phyloP scores from a whole-genome alignment of 179 eudicot species.

The Camellia oleifera region DNA sequence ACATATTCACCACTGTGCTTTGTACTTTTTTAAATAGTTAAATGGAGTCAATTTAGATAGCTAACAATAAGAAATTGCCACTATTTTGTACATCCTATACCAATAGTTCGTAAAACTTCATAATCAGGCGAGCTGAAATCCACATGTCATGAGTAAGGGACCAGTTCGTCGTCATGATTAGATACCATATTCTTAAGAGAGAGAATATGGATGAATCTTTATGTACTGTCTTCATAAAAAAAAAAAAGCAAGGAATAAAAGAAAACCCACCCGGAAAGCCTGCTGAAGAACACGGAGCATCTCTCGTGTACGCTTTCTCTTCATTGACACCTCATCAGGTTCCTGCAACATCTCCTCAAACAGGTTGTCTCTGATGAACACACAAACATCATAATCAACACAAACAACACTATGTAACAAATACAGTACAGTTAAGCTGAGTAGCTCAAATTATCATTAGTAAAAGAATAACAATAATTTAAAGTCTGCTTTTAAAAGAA shows the following conservation, averaged over 20 bases:
- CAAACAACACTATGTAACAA: background rate
- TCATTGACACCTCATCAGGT: constrained; percentile 71
- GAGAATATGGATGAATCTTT: background rate
- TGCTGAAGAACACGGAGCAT: constrained; percentile 69
- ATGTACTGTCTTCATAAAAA: background rate
- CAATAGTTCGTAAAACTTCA: too few species aligned
- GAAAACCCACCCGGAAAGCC: constrained; percentile 69
- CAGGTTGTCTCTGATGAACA: constrained; percentile 61
- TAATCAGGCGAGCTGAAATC: too few species aligned
- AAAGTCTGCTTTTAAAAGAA: too few species aligned
- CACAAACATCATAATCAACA: constrained; percentile 1
- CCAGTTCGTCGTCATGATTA: background rate
- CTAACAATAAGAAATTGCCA: too few species aligned
- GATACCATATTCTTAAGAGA: background rate
- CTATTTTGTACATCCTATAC: too few species aligned
- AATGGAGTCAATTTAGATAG: too few species aligned
- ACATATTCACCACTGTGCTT: too few species aligned
- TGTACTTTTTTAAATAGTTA: too few species aligned
- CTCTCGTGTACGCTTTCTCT: constrained; percentile 73
- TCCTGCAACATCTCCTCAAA: constrained; percentile 92
- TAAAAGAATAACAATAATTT: background rate
- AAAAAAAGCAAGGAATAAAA: constrained; percentile 7
- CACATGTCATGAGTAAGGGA: background rate
- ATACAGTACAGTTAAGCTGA: background rate
- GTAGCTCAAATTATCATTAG: background rate